Percentiles rank a stretch among this genome's conserved stretches.
These are phyloP conservation scores for Conticribra guillardii DNA, from an alignment of 108 stramenopile genomes.

Conservation along the genomic window DNA sequence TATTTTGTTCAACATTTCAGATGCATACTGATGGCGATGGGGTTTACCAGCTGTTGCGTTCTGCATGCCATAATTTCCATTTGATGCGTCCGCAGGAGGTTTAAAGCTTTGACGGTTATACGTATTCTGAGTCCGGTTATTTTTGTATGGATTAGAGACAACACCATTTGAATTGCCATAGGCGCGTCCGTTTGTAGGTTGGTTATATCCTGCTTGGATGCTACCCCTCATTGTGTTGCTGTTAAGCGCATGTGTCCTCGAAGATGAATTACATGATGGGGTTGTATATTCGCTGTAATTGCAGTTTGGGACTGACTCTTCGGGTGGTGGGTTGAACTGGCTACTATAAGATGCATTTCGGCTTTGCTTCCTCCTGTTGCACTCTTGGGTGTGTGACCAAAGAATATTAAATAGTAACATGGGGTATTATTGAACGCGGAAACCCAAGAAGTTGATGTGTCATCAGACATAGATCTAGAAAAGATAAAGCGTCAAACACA, in stretches of 20 bases:
- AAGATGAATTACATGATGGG: no score
- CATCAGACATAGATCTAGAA: no score
- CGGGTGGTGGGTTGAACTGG: slow-evolving; percentile 27
- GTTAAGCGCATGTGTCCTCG: no score
- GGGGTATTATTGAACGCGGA: no score
- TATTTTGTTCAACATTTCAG: slow-evolving; percentile 18
- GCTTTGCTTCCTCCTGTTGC: slow-evolving; percentile 23
- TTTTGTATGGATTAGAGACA: slow-evolving; percentile 53
- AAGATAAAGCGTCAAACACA: no score
- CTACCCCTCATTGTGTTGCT: no score
- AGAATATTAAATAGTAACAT: no score
- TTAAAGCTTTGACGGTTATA: not conserved
- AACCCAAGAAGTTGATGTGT: no score
- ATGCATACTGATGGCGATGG: slow-evolving; percentile 23
- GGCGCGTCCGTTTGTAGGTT: no score
- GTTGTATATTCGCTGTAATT: no score
- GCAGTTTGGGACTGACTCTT: no score
- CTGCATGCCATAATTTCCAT: not conserved
- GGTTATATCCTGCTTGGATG: no score
- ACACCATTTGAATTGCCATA: not conserved
- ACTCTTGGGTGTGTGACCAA: slow-evolving; percentile 12
- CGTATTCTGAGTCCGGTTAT: not conserved
- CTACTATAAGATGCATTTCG: slow-evolving; percentile 19
- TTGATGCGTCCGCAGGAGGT: not conserved
- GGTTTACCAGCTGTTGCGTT: not conserved